Conservation (phyloP, 164 flowering plant genomes). For the Kingdonia uniflora region DNA sequence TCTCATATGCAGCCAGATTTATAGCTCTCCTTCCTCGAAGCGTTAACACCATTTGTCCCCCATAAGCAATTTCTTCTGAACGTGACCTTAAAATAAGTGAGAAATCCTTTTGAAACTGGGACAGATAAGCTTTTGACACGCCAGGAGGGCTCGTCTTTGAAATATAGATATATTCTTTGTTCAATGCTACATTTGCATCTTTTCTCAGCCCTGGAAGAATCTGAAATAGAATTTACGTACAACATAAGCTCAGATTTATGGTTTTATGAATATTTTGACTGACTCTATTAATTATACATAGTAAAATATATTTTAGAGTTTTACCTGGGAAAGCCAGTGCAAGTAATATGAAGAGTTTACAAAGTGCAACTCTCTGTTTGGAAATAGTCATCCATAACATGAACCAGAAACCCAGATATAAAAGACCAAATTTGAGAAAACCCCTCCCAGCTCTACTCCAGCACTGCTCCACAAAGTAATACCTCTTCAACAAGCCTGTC, state of each 20-base stretch:
- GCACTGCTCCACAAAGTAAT: too few relatives aligned
- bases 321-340: slow-evolving; percentile 58
- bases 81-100: slow-evolving; percentile 42
- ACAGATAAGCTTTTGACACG: slow-evolving; percentile 40
- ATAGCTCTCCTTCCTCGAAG: slow-evolving; percentile 43
- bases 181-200: slow-evolving; percentile 37
- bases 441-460: too few relatives aligned
- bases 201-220: slow-evolving; percentile 56
- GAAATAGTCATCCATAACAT: slow-evolving; percentile 54
- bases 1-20: slow-evolving; percentile 50
- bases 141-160: slow-evolving; percentile 40
- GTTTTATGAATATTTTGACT: not conserved
- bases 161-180: slow-evolving; percentile 61
- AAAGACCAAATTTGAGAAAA: too few relatives aligned
- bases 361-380: slow-evolving; percentile 33
- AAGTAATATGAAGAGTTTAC: slow-evolving; percentile 60
- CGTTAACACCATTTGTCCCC: slow-evolving; percentile 67
- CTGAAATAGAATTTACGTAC: slow-evolving; percentile 15
- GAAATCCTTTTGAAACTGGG: slow-evolving; percentile 61
- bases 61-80: slow-evolving; percentile 46
- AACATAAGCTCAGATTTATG: not conserved
- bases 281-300: too few relatives aligned
- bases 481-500: too few relatives aligned
- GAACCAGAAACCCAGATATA: slow-evolving; percentile 45
- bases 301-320: not conserved